Conservation (phyloP, 176 grass and related monocot species). For the Typha latifolia region DNA sequence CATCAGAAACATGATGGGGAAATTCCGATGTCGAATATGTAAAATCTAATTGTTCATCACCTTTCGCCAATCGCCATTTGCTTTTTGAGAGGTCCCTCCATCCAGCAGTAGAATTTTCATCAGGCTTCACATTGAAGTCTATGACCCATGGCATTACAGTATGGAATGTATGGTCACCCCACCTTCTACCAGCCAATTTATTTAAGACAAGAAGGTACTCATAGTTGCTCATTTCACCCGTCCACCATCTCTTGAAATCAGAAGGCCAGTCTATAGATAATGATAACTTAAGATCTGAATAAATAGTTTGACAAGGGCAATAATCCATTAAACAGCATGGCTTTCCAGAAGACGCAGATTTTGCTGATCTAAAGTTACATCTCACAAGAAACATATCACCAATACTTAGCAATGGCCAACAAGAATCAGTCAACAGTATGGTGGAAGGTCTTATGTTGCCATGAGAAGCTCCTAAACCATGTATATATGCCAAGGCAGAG, state of each 20-base stretch:
- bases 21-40: constrained; percentile 87
- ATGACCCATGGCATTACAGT: constrained; percentile 98
- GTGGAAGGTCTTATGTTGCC: constrained; percentile 63
- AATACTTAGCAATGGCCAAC: constrained; percentile 70
- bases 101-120: constrained; percentile 66
- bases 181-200: constrained; percentile 85
- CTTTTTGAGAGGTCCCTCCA: constrained; percentile 94
- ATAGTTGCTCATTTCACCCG: constrained; percentile 79
- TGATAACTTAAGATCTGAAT: constrained; percentile 40
- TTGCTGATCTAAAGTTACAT: constrained; percentile 30
- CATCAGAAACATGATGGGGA: constrained; percentile 96
- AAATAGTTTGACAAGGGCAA: constrained; percentile 44
- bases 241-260: constrained; percentile 71
- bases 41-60: constrained; percentile 95
- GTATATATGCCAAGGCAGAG: constrained; percentile 64
- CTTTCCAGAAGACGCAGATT: constrained; percentile 18
- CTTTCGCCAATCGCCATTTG: constrained; percentile 96
- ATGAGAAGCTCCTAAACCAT: constrained; percentile 76
- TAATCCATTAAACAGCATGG: constrained; percentile 28
- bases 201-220: constrained; percentile 95
- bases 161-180: constrained; percentile 86
- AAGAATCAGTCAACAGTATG: constrained; percentile 58
- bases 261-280: constrained; percentile 54
- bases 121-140: constrained; percentile 82
- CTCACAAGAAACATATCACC: constrained; percentile 47